These are phyloP conservation scores for Linderniella brevidens DNA, from an alignment of 257 asterid species.

Conservation along the genomic window DNA sequence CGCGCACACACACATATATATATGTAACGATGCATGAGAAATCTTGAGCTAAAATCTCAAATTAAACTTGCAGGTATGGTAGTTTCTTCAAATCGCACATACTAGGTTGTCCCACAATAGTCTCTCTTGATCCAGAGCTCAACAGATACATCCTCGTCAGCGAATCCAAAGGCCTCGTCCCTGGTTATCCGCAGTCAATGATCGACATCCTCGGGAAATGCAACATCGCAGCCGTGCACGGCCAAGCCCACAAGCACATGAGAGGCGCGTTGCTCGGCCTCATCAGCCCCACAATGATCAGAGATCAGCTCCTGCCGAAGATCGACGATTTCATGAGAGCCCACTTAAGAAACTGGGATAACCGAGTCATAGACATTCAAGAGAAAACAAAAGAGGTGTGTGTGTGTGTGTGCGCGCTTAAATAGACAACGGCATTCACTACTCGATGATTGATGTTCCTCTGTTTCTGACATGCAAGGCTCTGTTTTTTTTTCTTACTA, in stretches of 20 bases:
- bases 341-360: conserved; percentile 48
- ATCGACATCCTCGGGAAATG: conserved; percentile 64
- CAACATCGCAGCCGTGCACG: conserved; percentile 66
- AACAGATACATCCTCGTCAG: conserved; percentile 59
- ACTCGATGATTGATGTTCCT: no score
- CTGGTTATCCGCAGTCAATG: conserved; percentile 79
- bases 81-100: conserved; percentile 66
- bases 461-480: no score
- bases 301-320: conserved; percentile 49
- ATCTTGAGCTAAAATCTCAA: background rate
- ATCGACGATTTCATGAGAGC: conserved; percentile 51
- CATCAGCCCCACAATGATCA: conserved; percentile 56
- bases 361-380: conserved; percentile 55
- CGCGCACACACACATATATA: no score
- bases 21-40: no score
- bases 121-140: conserved; percentile 74
- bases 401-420: background rate
- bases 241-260: conserved; percentile 59
- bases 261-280: conserved; percentile 68
- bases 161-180: conserved; percentile 76
- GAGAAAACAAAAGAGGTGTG: conserved; percentile 58
- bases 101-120: conserved; percentile 66
- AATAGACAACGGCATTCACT: no score
- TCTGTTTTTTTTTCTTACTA: conserved; percentile 5
- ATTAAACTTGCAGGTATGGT: conserved; percentile 38